A percentile compares a stretch with the other conserved stretches of the same genome.
Conservation (phyloP, 73 alveolate species). For the Uronychia setigera region DNA sequence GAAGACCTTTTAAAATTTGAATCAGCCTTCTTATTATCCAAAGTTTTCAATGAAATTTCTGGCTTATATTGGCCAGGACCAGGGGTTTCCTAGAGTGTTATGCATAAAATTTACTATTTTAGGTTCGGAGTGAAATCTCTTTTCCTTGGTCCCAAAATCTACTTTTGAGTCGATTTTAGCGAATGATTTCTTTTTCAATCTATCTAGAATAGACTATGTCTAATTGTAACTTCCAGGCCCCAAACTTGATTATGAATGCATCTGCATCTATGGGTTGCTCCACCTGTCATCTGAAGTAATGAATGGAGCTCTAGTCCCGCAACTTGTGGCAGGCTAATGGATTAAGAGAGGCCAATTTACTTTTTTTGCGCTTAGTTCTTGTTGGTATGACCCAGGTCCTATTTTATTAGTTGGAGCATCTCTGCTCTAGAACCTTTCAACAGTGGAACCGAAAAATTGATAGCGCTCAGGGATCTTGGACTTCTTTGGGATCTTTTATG, state of each 20-base stretch:
- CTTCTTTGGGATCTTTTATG: constrained; percentile 23
- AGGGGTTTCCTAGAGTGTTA: constrained; percentile 34
- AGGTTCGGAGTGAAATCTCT: constrained; percentile 30
- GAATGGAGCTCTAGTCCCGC: not conserved
- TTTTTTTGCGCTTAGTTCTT: not conserved
- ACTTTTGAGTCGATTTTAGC: constrained; percentile 2
- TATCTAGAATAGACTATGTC: not conserved
- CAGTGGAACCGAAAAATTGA: constrained; percentile 59
- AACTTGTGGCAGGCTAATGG: not conserved
- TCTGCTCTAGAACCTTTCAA: constrained; percentile 35
- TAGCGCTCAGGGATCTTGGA: constrained; percentile 49
- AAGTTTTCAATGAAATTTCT: constrained; percentile 13
- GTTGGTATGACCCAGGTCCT: not conserved
- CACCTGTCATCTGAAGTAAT: constrained; percentile 29
- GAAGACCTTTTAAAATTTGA: constrained; percentile 33
- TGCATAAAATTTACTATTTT: not conserved
- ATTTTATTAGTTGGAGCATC: too few relatives aligned
- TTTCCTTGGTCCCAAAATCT: constrained; percentile 66
- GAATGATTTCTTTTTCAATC: not conserved
- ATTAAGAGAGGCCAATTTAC: too few relatives aligned
- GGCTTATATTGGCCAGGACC: constrained; percentile 70
- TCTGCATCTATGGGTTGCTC: not conserved
- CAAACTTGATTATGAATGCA: not conserved
- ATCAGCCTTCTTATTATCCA: constrained; percentile 30
- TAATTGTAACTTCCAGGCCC: not conserved